phyloP scores from a whole-genome alignment of 1,284 basidiomycete species.

The Leccinum pseudoinsigne region DNA sequence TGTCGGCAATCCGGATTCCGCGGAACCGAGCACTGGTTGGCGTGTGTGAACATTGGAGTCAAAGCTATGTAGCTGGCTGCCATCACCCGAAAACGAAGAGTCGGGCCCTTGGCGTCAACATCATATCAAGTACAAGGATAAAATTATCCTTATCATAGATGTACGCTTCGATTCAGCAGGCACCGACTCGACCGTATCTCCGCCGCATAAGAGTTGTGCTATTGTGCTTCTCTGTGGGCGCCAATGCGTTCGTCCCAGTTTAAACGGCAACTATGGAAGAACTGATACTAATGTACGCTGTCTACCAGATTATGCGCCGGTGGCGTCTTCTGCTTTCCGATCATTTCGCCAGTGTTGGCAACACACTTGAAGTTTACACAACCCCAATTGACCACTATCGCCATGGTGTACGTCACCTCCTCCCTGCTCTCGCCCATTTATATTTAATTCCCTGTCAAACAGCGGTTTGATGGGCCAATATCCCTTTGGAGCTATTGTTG shows the following conservation, averaged over 20 bases:
- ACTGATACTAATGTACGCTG: slow-evolving; percentile 1
- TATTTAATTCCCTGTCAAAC: neutral
- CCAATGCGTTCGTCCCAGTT: slow-evolving; percentile 56
- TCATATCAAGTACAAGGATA: neutral
- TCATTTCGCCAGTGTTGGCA: slow-evolving; percentile 64
- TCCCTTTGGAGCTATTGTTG: slow-evolving; percentile 59
- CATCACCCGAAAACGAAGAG: too few species aligned
- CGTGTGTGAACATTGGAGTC: too few species aligned
- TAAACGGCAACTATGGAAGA: neutral
- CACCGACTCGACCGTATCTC: slow-evolving; percentile 10
- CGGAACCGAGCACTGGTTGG: too few species aligned
- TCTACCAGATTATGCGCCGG: slow-evolving; percentile 61
- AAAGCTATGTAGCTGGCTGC: too few species aligned
- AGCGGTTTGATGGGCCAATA: slow-evolving; percentile 74
- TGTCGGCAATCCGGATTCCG: too few species aligned
- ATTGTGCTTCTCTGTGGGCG: slow-evolving; percentile 54
- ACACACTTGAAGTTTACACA: slow-evolving; percentile 62
- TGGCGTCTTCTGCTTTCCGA: slow-evolving; percentile 73
- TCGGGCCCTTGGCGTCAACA: neutral
- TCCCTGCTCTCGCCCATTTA: neutral
- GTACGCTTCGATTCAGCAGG: slow-evolving; percentile 13
- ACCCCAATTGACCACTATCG: slow-evolving; percentile 76
- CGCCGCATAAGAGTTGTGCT: slow-evolving; percentile 31
- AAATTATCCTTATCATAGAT: slow-evolving; percentile 8
- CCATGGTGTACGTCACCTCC: slow-evolving; percentile 51